Base-by-base conservation (phyloP, 202 grass and related monocot genomes). In the Setaria italica region DNA sequence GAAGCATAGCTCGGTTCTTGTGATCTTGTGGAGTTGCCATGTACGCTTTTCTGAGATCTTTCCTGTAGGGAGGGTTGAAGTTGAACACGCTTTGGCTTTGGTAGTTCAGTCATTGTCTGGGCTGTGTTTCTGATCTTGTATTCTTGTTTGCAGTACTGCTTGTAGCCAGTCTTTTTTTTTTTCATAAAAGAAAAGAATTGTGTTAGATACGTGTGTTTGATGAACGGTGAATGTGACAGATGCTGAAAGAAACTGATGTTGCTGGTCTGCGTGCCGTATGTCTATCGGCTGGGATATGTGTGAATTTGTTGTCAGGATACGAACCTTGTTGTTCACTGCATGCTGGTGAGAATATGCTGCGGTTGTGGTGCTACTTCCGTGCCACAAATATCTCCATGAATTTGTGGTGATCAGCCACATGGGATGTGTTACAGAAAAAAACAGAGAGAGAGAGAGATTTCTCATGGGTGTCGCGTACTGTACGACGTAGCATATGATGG, bases 371-470 rank as follows among this genome's bases (percentile, higher is more conserved):
- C 46, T 80, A 43, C 21, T 15, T 54, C 15, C 5, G 42, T 48
- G 37, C 10, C 34, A 54, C 35, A 79, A n/a, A 78, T 78, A 83
- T 88, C 73, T 88, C 21, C 32, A 4, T 30, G 15, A 45, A 64
- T 72, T 64, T 72, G 80, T 84, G 81, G 49, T 32, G 30, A 33
- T 3, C 20, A 62, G 32, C 41, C 19, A 37, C 39, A 57, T 62
- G 11, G 34, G 51, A 39, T 46, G 2, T 7, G 7, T 48, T 37
- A 1, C 8, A 1, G 19, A 60, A 25, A 29, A 11, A 11, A 32
- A 11, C 1, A 17, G 4, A 35, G 3, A 35, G 2, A 35, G 3
- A 35, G 2, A 57, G 2, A 13, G 4, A 62, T 17, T 39, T 20
- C 33, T 67, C 32, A 67, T 37, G 34, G 33, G 33, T 39, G 33